phyloP scores from a whole-genome alignment of 225 moss, liverwort and hornwort species.

The Marchantia polymorpha region DNA sequence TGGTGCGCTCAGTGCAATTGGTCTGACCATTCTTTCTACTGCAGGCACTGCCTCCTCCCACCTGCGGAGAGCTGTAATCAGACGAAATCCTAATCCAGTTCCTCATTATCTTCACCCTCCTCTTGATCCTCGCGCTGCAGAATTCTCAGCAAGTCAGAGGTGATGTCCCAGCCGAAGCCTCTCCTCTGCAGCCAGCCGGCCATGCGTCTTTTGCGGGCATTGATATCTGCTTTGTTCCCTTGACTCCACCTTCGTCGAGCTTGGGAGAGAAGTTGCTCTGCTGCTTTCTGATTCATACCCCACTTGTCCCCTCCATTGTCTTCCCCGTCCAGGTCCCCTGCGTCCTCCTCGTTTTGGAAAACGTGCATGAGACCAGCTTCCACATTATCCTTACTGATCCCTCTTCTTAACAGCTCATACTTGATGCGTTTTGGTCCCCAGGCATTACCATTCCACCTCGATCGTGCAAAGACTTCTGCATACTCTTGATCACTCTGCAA shows the following conservation, averaged over 20 bases:
- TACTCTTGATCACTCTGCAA: slow-evolving; percentile 87
- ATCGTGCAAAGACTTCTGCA: slow-evolving; percentile 75
- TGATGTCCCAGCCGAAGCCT: slow-evolving; percentile 78
- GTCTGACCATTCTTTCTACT: too few relatives aligned
- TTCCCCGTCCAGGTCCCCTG: slow-evolving; percentile 28
- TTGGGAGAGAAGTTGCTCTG: slow-evolving; percentile 61
- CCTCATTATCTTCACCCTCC: neutral
- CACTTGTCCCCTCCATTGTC: slow-evolving; percentile 44
- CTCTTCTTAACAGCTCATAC: slow-evolving; percentile 70
- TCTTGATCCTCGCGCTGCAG: slow-evolving; percentile 25
- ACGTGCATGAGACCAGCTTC: slow-evolving; percentile 53
- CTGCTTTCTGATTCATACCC: slow-evolving; percentile 77
- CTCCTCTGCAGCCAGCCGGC: slow-evolving; percentile 87
- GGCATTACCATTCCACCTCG: slow-evolving; percentile 74
- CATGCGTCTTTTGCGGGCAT: slow-evolving; percentile 66
- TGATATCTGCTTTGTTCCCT: slow-evolving; percentile 45
- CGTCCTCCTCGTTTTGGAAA: slow-evolving; percentile 36
- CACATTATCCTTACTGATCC: slow-evolving; percentile 53
- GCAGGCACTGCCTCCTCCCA: too few relatives aligned
- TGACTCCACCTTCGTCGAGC: slow-evolving; percentile 67
- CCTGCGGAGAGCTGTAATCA: too few relatives aligned
- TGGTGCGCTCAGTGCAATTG: too few relatives aligned
- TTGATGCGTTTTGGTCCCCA: slow-evolving; percentile 96
- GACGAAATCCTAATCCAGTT: too few relatives aligned
- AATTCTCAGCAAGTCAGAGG: slow-evolving; percentile 51